Evolutionary conservation across 1,139 yeast genomes (phyloP).

Genomic region (Lodderomyces jiufengensis): DNA sequence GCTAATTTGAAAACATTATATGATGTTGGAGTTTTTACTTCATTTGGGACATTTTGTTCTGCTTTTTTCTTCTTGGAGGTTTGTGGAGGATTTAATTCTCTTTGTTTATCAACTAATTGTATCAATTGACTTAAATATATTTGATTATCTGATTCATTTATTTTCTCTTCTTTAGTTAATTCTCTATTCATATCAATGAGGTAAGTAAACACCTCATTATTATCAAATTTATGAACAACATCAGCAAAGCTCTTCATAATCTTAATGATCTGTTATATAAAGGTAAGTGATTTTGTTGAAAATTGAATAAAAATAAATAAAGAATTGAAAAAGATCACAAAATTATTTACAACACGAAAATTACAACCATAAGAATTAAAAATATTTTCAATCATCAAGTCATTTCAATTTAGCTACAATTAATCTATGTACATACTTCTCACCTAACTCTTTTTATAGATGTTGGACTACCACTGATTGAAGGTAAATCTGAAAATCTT

Average conservation of each 20-base stretch:
- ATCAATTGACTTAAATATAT: constrained; percentile 17
- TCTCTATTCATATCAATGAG: constrained; percentile 22
- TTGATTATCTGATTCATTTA: constrained; percentile 16
- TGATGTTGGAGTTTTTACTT: constrained; percentile 14
- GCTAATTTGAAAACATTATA: constrained; percentile 27
- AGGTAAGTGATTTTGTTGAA: too few relatives aligned
- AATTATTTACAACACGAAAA: too few relatives aligned
- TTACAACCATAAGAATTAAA: too few relatives aligned
- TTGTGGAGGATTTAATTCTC: constrained; percentile 3
- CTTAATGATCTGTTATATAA: not conserved
- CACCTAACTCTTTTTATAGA: constrained; percentile 1
- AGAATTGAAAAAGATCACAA: not conserved
- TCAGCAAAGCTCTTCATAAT: constrained; percentile 18
- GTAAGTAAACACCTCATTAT: constrained; percentile 22
- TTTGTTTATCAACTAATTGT: constrained; percentile 17
- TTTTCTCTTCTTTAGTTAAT: constrained; percentile 14
- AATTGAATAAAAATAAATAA: not conserved
- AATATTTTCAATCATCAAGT: too few relatives aligned
- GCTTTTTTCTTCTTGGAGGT: constrained; percentile 14
- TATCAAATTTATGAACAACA: constrained; percentile 19
- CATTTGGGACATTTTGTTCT: constrained; percentile 2
- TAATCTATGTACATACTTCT: not conserved
- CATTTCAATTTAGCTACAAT: too few relatives aligned
- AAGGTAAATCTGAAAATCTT: constrained; percentile 13
- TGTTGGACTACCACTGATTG: constrained; percentile 14